A percentile compares a stretch with the other conserved stretches of the same genome.
These are phyloP conservation scores for Mycena capillaripes DNA, from an alignment of 768 basidiomycete genomes.

Conservation along the genomic window DNA sequence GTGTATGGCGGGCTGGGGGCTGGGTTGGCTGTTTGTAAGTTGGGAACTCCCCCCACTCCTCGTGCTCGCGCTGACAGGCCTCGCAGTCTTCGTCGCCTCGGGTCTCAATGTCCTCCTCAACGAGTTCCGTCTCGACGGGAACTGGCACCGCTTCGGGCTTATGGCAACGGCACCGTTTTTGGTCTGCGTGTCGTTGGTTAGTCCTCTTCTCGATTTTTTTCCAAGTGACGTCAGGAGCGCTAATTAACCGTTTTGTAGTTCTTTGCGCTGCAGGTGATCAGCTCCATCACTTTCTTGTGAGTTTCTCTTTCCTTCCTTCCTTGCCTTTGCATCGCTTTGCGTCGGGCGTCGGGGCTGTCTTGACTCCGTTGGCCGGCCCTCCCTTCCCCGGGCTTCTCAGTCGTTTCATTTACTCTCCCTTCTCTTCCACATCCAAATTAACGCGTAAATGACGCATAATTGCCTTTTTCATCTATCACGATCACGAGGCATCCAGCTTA, in stretches of 20 bases:
- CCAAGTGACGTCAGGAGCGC: too few relatives aligned
- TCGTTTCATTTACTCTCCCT: too few relatives aligned
- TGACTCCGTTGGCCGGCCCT: too few relatives aligned
- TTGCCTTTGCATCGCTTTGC: too few relatives aligned
- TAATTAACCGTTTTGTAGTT: conserved; percentile 61
- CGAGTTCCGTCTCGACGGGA: conserved; percentile 78
- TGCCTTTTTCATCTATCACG: too few relatives aligned
- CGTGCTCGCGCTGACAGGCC: background rate
- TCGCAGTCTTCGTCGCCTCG: conserved; percentile 75
- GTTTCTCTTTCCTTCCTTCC: conserved; percentile 41
- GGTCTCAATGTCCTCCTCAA: conserved; percentile 71
- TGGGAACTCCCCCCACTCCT: conserved; percentile 11
- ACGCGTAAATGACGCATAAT: too few relatives aligned
- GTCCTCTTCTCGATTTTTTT: conserved; percentile 37
- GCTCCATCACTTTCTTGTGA: conserved; percentile 76
- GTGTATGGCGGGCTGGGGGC: conserved; percentile 79
- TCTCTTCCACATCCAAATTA: too few relatives aligned
- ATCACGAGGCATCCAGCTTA: too few relatives aligned
- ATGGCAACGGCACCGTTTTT: conserved; percentile 77
- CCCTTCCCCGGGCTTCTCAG: too few relatives aligned
- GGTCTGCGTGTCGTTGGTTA: conserved; percentile 81
- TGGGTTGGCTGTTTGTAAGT: conserved; percentile 76
- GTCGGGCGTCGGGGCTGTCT: too few relatives aligned
- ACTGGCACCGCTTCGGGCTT: conserved; percentile 75
- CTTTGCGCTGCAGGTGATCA: conserved; percentile 78